Conservation (phyloP, 2,329 filamentous ascomycete genomes). For the Fusarium oligoseptatum region DNA sequence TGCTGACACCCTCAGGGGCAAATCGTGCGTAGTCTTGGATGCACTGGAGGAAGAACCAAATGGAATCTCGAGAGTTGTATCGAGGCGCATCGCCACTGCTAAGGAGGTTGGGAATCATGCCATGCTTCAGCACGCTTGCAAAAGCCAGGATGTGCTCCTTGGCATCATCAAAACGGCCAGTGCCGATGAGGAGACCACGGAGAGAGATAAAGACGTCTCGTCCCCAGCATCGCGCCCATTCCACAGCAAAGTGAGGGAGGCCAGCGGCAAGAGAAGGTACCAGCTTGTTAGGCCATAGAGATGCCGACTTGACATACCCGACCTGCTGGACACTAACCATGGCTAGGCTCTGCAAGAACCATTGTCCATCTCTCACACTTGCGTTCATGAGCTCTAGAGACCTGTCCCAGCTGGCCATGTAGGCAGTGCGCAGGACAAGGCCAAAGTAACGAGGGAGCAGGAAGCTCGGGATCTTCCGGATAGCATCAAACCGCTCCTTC, state of each 20-base stretch:
- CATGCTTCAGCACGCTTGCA: conserved; percentile 95
- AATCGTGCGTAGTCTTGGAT: conserved; percentile 93
- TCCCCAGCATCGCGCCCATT: conserved; percentile 98
- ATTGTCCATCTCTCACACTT: conserved; percentile 84
- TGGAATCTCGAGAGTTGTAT: conserved; percentile 95
- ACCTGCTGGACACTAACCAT: conserved; percentile 95
- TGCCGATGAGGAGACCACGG: conserved; percentile 90
- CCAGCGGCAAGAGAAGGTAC: conserved; percentile 93
- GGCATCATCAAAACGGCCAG: conserved; percentile 88
- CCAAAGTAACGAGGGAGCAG: conserved; percentile 94
- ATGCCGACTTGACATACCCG: conserved; percentile 89
- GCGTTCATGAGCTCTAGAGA: conserved; percentile 83
- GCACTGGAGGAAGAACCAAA: conserved; percentile 98
- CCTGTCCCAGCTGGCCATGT: conserved; percentile 84
- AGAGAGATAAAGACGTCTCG: conserved; percentile 97
- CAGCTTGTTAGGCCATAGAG: conserved; percentile 85
- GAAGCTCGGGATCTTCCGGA: conserved; percentile 88
- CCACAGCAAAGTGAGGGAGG: conserved; percentile 90
- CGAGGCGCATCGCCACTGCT: conserved; percentile 87
- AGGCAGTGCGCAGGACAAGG: conserved; percentile 87
- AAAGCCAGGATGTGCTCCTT: conserved; percentile 96
- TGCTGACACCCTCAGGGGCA: conserved; percentile 78
- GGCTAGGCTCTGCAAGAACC: conserved; percentile 88
- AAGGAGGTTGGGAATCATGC: conserved; percentile 96
- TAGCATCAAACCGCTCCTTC: conserved; percentile 85